Evolutionary conservation across 2,329 filamentous ascomycete species (phyloP).

Genomic region (Sclerotinia borealis): DNA sequence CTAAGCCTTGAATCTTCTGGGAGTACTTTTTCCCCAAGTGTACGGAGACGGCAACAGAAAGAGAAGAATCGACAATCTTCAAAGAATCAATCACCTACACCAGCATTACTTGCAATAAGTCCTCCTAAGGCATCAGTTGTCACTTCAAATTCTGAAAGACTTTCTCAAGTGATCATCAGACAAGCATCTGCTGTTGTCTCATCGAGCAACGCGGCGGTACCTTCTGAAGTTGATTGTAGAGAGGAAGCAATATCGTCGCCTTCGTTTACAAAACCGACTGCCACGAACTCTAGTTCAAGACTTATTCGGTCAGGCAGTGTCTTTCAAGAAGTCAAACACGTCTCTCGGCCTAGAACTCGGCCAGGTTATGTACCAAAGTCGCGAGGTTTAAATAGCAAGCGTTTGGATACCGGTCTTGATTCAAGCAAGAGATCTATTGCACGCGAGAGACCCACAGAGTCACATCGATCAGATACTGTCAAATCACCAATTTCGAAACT

Average conservation of each 20-base stretch:
- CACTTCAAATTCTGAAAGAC: neutral
- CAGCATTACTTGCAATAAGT: neutral
- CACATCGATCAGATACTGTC: neutral
- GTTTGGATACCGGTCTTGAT: neutral
- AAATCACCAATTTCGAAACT: neutral
- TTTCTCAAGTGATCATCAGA: neutral
- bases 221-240: neutral
- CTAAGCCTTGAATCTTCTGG: neutral
- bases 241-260: neutral
- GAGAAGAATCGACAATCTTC: neutral
- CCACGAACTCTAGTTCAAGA: neutral
- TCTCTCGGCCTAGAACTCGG: neutral
- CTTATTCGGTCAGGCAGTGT: neutral
- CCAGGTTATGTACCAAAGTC: neutral
- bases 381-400: neutral
- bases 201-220: neutral
- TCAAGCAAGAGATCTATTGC: neutral
- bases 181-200: neutral
- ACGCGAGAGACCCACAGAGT: neutral
- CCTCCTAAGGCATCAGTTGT: neutral
- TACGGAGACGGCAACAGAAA: constrained; percentile 1
- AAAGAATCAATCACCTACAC: neutral
- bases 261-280: neutral
- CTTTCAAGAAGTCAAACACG: neutral
- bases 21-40: neutral